Evolutionary conservation across 352 stramenopile genomes (phyloP), one percentile per base, ranked within the genome.

Genomic region (Phytophthora fragariae): DNA sequence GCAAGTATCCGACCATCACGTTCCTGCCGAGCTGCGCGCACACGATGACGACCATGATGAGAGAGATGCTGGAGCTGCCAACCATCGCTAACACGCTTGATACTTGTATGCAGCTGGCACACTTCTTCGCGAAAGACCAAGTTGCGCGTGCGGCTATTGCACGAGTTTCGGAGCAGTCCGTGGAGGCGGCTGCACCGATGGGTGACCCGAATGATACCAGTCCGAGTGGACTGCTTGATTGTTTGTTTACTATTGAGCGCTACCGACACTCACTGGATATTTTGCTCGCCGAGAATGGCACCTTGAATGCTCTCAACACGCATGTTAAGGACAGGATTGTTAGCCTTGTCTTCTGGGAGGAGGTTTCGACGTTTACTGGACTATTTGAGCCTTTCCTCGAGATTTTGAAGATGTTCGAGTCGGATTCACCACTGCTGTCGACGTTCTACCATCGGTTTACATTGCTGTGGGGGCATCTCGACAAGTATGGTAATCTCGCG

Each of bases 391-490:
- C 86, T 9, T 94, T 94, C 50, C 58, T 88, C n/a, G 83, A 94
- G 52, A 71, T 92, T 53, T 73, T 92, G 65, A 87, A 86, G 62
- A 86, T 77, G 39, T 86, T 92, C 33, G 84, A 92, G 63, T 76
- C 81, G 10, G 80, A 92, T 66, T 89, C 82, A 57, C 77, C 83
- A 33, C 74, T 91, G 50, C 56, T 92, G 15, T 91, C 82, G 46
- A 94, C 81, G 9, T 94, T 92, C 55, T 94, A 92, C 72, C 83
- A 92, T 63, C 80, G 81, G 27, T 94, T 92, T 72, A 90, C 85
- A 29, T 62, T 85, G 50, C 59, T 94, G 29, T 92, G 86, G 83
- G 62, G 63, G 10, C 85, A 94, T 57, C 49, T 94, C 3, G 78
- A 94, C 39, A 91, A 89, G 66, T 89, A 78, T 55, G 78, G 77